These are phyloP conservation scores for Beauveria asiatica DNA, from an alignment of 2,329 filamentous ascomycete species.

Conservation along the genomic window DNA sequence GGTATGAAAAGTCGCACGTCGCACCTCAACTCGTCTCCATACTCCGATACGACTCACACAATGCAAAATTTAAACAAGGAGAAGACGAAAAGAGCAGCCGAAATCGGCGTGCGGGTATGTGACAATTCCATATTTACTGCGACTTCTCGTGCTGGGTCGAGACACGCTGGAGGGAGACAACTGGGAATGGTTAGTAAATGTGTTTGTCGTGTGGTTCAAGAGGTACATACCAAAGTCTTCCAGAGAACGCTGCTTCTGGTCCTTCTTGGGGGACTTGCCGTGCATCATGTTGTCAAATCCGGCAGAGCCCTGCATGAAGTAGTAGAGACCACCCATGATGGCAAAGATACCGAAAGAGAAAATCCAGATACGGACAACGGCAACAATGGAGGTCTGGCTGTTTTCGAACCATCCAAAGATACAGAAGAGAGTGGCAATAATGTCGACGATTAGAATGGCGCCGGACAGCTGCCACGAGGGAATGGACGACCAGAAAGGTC, in stretches of 20 bases:
- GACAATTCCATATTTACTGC: conserved; percentile 42
- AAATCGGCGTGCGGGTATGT: conserved; percentile 29
- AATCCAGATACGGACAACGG: conserved; percentile 82
- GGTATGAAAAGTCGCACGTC: conserved; percentile 27
- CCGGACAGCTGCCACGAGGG: conserved; percentile 77
- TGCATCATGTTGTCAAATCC: conserved; percentile 92
- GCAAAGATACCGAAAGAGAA: conserved; percentile 88
- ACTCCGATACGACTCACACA: conserved; percentile 29
- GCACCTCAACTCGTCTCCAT: conserved; percentile 25
- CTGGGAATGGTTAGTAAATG: conserved; percentile 48
- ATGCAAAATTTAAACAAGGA: conserved; percentile 31
- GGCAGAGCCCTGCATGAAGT: conserved; percentile 70
- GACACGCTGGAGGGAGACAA: conserved; percentile 82
- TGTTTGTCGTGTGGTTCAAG: not conserved
- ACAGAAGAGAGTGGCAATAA: conserved; percentile 77
- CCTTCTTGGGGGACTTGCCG: conserved; percentile 74
- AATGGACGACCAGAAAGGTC: conserved; percentile 83
- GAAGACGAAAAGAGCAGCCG: conserved; percentile 30
- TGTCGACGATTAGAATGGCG: conserved; percentile 73
- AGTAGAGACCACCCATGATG: conserved; percentile 64
- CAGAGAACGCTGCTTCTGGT: conserved; percentile 72
- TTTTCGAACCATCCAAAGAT: conserved; percentile 73
- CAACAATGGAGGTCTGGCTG: conserved; percentile 65
- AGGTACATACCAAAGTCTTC: conserved; percentile 75
- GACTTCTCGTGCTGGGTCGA: conserved; percentile 90